Evolutionary conservation across 2,329 filamentous ascomycete species (phyloP).

Genomic region (Rachicladosporium sp.): DNA sequence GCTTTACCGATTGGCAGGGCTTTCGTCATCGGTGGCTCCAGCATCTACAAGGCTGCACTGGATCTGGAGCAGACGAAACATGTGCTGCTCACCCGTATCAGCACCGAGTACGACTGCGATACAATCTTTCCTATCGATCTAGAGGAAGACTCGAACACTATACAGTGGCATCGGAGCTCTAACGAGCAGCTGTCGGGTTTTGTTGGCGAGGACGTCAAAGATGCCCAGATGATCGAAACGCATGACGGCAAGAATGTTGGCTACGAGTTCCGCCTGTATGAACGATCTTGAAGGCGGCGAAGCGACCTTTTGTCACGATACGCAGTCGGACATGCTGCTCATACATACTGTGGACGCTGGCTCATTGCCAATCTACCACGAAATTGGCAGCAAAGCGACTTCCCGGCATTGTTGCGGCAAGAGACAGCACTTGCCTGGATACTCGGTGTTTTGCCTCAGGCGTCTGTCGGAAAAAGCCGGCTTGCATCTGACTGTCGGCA

Average conservation of each 20-base stretch:
- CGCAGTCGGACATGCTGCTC: background rate
- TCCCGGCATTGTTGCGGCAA: background rate
- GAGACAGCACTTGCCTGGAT: background rate
- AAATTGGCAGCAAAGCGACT: background rate
- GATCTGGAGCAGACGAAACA: slow-evolving; percentile 43
- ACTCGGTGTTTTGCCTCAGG: background rate
- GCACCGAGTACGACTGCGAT: slow-evolving; percentile 62
- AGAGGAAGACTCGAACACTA: no score
- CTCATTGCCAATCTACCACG: background rate
- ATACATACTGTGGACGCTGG: background rate
- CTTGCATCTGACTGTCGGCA: no score
- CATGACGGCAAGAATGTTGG: background rate
- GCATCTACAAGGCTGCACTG: slow-evolving; percentile 69
- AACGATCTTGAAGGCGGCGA: background rate
- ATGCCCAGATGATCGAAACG: background rate
- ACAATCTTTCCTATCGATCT: slow-evolving; percentile 48
- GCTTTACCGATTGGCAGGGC: slow-evolving; percentile 40
- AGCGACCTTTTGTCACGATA: background rate
- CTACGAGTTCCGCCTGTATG: slow-evolving; percentile 3
- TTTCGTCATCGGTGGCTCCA: slow-evolving; percentile 82
- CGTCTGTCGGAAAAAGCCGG: no score
- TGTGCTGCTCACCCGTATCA: slow-evolving; percentile 58
- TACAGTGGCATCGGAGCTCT: background rate
- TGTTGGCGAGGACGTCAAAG: background rate
- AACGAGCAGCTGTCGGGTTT: background rate